phyloP scores from a whole-genome alignment of 2,329 filamentous ascomycete species.

The Aspergillus carbonarius region DNA sequence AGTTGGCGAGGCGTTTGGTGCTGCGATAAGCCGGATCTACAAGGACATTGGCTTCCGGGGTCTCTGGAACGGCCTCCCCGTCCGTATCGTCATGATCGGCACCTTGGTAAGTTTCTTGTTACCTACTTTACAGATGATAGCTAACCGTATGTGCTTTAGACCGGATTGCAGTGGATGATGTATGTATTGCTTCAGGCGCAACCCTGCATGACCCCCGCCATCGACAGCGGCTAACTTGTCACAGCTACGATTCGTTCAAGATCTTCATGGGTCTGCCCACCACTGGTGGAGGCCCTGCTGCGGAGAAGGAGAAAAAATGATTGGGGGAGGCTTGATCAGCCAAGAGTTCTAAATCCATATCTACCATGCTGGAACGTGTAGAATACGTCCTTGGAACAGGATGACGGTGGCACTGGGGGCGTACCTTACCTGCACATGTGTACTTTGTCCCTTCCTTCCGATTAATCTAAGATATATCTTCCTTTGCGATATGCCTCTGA shows the following conservation, averaged over 20 bases:
- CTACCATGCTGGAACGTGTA: not conserved
- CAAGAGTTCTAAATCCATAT: not conserved
- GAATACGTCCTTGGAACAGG: not conserved
- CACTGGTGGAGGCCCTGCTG: slow-evolving; percentile 65
- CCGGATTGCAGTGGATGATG: slow-evolving; percentile 90
- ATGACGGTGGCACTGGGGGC: not conserved
- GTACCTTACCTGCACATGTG: slow-evolving; percentile 8
- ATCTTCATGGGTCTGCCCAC: slow-evolving; percentile 85
- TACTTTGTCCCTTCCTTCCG: not conserved
- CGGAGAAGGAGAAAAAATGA: slow-evolving; percentile 47
- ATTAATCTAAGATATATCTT: not conserved
- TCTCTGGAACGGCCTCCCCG: slow-evolving; percentile 88
- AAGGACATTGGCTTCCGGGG: slow-evolving; percentile 80
- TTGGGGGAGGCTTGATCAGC: not conserved
- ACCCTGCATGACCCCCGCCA: not conserved
- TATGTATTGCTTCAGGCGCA: slow-evolving; percentile 53
- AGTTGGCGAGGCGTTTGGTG: slow-evolving; percentile 73
- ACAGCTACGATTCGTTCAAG: slow-evolving; percentile 74
- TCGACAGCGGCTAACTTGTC: slow-evolving; percentile 23
- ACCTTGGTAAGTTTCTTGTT: slow-evolving; percentile 49
- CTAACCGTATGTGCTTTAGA: slow-evolving; percentile 42
- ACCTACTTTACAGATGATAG: not conserved
- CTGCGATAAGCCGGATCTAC: slow-evolving; percentile 77
- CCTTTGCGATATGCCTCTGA: not conserved
- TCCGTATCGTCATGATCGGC: slow-evolving; percentile 87